Evolutionary conservation across 495 filamentous ascomycete species (phyloP).

Genomic region (Penicillium daleae): DNA sequence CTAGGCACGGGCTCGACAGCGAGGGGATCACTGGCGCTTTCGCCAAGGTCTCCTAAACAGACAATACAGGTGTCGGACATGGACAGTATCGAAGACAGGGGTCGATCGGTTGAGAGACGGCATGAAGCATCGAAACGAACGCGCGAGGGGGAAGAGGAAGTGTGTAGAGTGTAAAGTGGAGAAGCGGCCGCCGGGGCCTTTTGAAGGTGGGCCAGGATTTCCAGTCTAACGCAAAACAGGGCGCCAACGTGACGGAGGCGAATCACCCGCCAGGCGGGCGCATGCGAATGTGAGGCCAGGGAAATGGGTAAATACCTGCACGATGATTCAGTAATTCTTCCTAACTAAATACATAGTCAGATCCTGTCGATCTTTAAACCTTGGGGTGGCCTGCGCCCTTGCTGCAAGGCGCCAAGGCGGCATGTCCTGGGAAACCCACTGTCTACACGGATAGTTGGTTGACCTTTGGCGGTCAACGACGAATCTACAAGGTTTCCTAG

Average conservation of each 20-base stretch:
- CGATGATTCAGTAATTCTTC: neutral
- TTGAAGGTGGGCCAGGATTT: conserved; percentile 48
- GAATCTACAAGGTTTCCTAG: conserved; percentile 2
- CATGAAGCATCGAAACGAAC: conserved; percentile 43
- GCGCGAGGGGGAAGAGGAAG: conserved; percentile 27
- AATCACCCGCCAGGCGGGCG: conserved; percentile 31
- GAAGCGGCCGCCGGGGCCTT: conserved; percentile 44
- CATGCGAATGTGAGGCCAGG: conserved; percentile 19
- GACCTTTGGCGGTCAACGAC: neutral
- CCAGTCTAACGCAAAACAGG: conserved; percentile 51
- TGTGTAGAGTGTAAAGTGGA: conserved; percentile 40
- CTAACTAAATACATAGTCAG: neutral
- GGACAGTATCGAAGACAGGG: conserved; percentile 42
- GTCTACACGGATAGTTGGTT: neutral
- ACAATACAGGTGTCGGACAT: conserved; percentile 97
- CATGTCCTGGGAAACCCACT: neutral
- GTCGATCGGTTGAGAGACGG: conserved; percentile 41
- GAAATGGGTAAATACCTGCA: neutral
- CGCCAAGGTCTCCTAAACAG: conserved; percentile 88
- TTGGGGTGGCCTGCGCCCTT: conserved; percentile 12
- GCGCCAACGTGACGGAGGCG: conserved; percentile 46
- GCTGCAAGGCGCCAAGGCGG: conserved; percentile 9
- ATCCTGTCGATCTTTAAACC: neutral
- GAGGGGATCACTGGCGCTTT: conserved; percentile 55
- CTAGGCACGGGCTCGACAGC: conserved; percentile 52